Conservation (phyloP, 1,284 basidiomycete genomes). For the Trametes sp. region DNA sequence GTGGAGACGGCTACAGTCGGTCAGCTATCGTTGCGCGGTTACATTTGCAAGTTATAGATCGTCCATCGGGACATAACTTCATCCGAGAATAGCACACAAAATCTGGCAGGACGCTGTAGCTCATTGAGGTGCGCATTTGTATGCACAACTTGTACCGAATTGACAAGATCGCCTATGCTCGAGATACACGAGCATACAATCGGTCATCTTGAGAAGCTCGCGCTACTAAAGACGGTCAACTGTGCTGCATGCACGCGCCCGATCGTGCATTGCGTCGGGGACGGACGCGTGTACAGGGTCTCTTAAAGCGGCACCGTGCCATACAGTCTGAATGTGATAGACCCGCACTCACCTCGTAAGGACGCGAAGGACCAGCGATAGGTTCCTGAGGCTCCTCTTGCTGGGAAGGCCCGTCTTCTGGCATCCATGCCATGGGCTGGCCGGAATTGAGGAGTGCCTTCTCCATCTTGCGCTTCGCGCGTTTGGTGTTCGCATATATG, state of each 20-base stretch:
- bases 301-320: not conserved
- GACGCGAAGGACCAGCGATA: slow-evolving; percentile 22
- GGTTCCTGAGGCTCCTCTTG: slow-evolving; percentile 20
- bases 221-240: too few relatives aligned
- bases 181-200: not conserved
- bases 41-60: too few relatives aligned
- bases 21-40: slow-evolving; percentile 5
- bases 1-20: slow-evolving; percentile 2
- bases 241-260: too few relatives aligned
- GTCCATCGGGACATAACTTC: too few relatives aligned
- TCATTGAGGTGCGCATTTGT: too few relatives aligned
- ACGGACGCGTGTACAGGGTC: not conserved
- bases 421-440: slow-evolving; percentile 41
- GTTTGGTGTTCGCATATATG: slow-evolving; percentile 58
- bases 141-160: too few relatives aligned
- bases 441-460: slow-evolving; percentile 50
- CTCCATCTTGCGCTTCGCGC: slow-evolving; percentile 58
- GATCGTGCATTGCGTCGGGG: not conserved
- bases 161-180: too few relatives aligned
- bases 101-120: too few relatives aligned
- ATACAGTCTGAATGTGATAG: not conserved
- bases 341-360: slow-evolving; percentile 17
- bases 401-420: slow-evolving; percentile 33
- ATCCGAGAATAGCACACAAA: too few relatives aligned
- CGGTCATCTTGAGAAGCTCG: too few relatives aligned